A percentile compares a stretch with the other conserved stretches of the same genome.
Evolutionary conservation across 805 yeast species (phyloP).

Genomic region (Starmerella scarabaei): DNA sequence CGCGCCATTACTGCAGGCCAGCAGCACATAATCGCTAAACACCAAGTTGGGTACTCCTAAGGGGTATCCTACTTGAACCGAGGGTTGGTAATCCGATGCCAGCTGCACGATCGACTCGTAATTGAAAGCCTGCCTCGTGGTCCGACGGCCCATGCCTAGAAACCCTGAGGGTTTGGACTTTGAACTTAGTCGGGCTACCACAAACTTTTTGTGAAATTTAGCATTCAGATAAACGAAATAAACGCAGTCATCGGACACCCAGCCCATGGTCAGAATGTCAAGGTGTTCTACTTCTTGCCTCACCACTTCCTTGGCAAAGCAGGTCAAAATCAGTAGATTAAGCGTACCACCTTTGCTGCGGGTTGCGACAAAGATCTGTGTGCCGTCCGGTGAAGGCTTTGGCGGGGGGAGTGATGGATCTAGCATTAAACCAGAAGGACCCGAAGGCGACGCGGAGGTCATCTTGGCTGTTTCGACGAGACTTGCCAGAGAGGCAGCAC

Average conservation of each 20-base stretch:
- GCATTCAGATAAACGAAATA: constrained; percentile 17
- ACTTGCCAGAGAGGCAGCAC: constrained; percentile 1
- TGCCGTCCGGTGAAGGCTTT: constrained; percentile 15
- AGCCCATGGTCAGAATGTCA: constrained; percentile 15
- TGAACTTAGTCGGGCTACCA: constrained; percentile 7
- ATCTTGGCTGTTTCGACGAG: background rate
- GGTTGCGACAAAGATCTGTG: constrained; percentile 14
- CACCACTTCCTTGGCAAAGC: constrained; percentile 16
- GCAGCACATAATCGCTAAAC: constrained; percentile 13
- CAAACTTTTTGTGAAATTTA: constrained; percentile 18
- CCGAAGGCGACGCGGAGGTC: background rate
- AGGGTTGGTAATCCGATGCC: constrained; percentile 11
- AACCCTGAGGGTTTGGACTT: constrained; percentile 10
- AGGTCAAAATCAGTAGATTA: constrained; percentile 9
- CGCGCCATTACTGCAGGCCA: constrained; percentile 11
- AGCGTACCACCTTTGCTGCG: constrained; percentile 4
- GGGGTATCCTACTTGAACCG: background rate
- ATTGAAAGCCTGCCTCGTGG: constrained; percentile 7
- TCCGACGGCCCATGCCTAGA: constrained; percentile 13
- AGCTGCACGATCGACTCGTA: background rate
- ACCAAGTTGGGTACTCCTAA: constrained; percentile 14
- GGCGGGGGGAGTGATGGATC: constrained; percentile 10
- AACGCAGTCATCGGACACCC: constrained; percentile 14
- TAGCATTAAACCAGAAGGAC: background rate
- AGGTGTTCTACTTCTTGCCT: constrained; percentile 13